A percentile compares a stretch with the other conserved stretches of the same genome.
Conservation (phyloP, 805 yeast species). For the Cyberlindnera lachancei region DNA sequence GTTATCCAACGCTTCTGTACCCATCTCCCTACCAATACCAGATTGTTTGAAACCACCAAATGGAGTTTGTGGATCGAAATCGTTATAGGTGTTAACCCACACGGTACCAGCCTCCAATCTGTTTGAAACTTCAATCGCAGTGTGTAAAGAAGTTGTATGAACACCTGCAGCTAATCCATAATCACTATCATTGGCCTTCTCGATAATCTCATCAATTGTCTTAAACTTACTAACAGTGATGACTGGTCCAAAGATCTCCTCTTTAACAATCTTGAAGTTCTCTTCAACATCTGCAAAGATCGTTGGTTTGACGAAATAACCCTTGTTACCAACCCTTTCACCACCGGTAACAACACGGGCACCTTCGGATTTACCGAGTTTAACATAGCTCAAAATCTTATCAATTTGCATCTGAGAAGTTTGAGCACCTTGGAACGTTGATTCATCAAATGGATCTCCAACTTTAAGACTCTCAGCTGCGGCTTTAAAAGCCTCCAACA, state of each 20-base stretch:
- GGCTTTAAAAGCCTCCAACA: constrained; percentile 48
- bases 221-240: constrained; percentile 67
- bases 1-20: constrained; percentile 75
- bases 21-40: constrained; percentile 90
- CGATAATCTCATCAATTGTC: constrained; percentile 67
- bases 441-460: constrained; percentile 74
- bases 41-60: constrained; percentile 88
- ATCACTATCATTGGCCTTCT: constrained; percentile 65
- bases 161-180: constrained; percentile 88
- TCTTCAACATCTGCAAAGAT: constrained; percentile 76
- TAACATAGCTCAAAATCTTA: constrained; percentile 56
- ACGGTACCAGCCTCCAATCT: constrained; percentile 71
- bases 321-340: constrained; percentile 60
- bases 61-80: constrained; percentile 79
- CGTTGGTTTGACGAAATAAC: constrained; percentile 75
- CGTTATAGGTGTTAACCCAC: constrained; percentile 82
- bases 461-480: constrained; percentile 48
- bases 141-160: constrained; percentile 63
- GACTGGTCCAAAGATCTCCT: constrained; percentile 91
- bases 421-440: constrained; percentile 68
- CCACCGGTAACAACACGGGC: constrained; percentile 79
- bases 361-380: constrained; percentile 59
- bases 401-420: constrained; percentile 60
- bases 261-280: constrained; percentile 68
- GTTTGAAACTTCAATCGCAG: constrained; percentile 59